Evolutionary conservation across 345 rosid species (phyloP), one percentile per base, ranked within the genome.

Genomic region (Raphanus raphanistrum): DNA sequence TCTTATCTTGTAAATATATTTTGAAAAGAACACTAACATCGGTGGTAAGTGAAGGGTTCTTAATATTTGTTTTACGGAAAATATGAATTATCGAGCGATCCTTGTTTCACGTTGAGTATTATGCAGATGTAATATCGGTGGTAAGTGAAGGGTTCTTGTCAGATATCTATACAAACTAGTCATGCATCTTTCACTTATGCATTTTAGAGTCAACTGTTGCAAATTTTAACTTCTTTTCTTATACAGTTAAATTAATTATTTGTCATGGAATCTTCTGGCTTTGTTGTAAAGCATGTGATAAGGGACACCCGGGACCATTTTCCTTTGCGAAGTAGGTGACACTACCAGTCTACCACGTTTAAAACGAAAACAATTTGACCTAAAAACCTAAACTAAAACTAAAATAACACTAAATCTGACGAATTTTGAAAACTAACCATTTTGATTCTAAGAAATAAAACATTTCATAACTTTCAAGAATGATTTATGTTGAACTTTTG

Each of bases 401-500:
- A 41, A 41, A 41, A 41, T 41, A 41, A 41, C 50, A 41, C 29
- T 57, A 27, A 54, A 21, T 29, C 13, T 57, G 28, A 8, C n/a
- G 13, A 57, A 21, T 26, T 25, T 25, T 58, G 0, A 59, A 12
- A 27, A 2, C 8, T 36, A 28, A 28, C n/a, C 31, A 62, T 15
- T 59, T 27, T 27, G 65, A 27, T 59, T 21, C 36, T 58, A 17
- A 59, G 27, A n/a, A 27, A 31, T 29, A 12, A 38, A 6, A 45
- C 41, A 32, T 61, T 17, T 71, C 29, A 72, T 4, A 50, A 12
- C 9, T 31, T 16, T 50, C 63, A 5, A 13, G 36, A 13, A 61
- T 2, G 31, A 38, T 31, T 41, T 60, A 2, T 76, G 64, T 63
- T 77, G 26, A 70, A 63, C 65, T 63, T 76, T 63, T 70, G 58